Evolutionary conservation across 2,329 filamentous ascomycete genomes (phyloP), one percentile per base, ranked within the genome.

Genomic region (Xylariales sp.): DNA sequence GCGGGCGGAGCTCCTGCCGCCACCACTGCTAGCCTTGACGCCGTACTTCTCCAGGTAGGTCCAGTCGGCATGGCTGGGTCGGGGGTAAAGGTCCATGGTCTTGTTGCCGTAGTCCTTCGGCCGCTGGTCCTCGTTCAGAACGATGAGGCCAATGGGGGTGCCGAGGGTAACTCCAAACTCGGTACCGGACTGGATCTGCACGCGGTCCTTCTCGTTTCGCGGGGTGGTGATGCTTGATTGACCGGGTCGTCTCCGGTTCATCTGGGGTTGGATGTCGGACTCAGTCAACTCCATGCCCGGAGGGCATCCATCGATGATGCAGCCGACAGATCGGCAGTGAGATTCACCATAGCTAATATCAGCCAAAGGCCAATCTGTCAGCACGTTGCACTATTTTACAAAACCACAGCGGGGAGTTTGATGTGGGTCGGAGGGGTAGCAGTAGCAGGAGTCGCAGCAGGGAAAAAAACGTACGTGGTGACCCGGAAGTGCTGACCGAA

Each of bases 31-130:
- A 25, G 93, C 89, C 71, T 94, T 94, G 51, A 94, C 82, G 40
- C 91, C 91, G 62, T 98, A 98, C 69, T 97, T 97, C 63, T 95
- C 87, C 44, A 95, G 74, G 67, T 97, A 97, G 43, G 93, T 97
- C 79, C 85, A 96, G 66, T 97, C 91, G 43, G 93, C 91, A 66
- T 97, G 93, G 59, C 82, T 88, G 24, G 91, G 93, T 36, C 93
- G 78, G 5, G 93, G 93, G 74, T 85, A 97, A 45, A 81, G 68
- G 64, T 97, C 88, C 79, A 96, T 96, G 20, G 90, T 95, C 59
- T 80, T 78, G 65, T 81, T 78, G 40, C 86, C 86, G 65, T 97
- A 97, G 70, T 98, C 93, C 59, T 88, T 82, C 25, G 90, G 91
- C 46, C 91, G 74, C 60, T 95, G 88, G 62, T 97, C 90, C 70